phyloP scores from a whole-genome alignment of 1,139 yeast species.

The Nakaseomyces glabratus region DNA sequence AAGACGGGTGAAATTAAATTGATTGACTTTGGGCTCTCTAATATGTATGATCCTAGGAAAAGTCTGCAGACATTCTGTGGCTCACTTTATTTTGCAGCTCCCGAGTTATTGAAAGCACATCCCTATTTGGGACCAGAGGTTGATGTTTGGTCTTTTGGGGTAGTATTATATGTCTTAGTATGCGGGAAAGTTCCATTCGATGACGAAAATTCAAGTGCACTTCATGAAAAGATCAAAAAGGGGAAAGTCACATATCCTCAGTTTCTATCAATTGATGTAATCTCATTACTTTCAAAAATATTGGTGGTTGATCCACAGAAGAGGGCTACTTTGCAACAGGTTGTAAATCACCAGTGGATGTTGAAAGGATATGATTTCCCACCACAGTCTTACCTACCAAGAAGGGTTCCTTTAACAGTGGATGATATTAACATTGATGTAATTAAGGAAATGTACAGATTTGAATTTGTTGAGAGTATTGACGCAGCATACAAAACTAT shows the following conservation, averaged over 20 bases:
- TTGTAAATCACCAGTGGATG: conserved; percentile 90
- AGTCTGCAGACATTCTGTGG: conserved; percentile 91
- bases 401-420: conserved; percentile 65
- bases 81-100: conserved; percentile 94
- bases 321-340: conserved; percentile 71
- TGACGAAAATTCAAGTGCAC: conserved; percentile 81
- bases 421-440: conserved; percentile 50
- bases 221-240: conserved; percentile 86
- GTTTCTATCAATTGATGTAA: conserved; percentile 68
- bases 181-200: conserved; percentile 99
- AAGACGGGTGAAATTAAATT: conserved; percentile 88
- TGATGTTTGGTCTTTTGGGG: conserved; percentile 97
- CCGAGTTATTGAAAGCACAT: conserved; percentile 81
- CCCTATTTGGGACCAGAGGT: conserved; percentile 96
- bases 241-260: conserved; percentile 88
- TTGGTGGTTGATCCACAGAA: conserved; percentile 77
- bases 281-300: conserved; percentile 73
- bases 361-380: conserved; percentile 71
- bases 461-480: conserved; percentile 67
- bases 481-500: conserved; percentile 50
- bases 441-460: conserved; percentile 63
- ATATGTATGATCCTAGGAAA: conserved; percentile 62
- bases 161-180: conserved; percentile 82
- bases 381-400: conserved; percentile 62
- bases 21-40: conserved; percentile 91